These are phyloP conservation scores for Trichocladium antarcticum DNA, from an alignment of 495 filamentous ascomycete species.

Conservation along the genomic window DNA sequence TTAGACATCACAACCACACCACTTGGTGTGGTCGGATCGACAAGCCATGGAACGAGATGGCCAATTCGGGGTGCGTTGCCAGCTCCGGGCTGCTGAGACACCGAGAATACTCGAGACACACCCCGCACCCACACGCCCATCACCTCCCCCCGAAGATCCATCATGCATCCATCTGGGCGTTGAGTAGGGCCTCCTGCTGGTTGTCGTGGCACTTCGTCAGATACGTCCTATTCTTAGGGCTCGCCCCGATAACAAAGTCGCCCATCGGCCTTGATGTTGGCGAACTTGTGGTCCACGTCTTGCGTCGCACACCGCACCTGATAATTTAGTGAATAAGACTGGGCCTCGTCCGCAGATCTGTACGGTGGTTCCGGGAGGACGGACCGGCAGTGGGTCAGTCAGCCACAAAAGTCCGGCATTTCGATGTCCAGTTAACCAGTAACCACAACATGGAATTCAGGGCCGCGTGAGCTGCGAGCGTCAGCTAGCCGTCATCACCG, in stretches of 20 bases:
- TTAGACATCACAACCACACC: slow-evolving; percentile 1
- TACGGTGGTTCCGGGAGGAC: slow-evolving; percentile 20
- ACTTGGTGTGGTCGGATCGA: slow-evolving; percentile 7
- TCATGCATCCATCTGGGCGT: slow-evolving; percentile 15
- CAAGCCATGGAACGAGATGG: background rate
- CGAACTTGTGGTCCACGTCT: slow-evolving; percentile 23
- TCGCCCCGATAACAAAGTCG: slow-evolving; percentile 13
- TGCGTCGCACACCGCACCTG: slow-evolving; percentile 7
- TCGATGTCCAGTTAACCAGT: slow-evolving; percentile 11
- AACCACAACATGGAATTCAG: background rate
- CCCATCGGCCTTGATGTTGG: slow-evolving; percentile 14
- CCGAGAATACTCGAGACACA: slow-evolving; percentile 8
- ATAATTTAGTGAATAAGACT: too few species aligned
- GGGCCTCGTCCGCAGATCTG: too few species aligned
- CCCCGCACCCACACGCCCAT: background rate
- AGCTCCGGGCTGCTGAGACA: slow-evolving; percentile 11
- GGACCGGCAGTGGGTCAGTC: slow-evolving; percentile 2
- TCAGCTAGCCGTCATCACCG: too few species aligned
- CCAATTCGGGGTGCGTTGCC: slow-evolving; percentile 14
- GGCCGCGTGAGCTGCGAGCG: too few species aligned
- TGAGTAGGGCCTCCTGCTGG: slow-evolving; percentile 5
- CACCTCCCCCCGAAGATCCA: slow-evolving; percentile 19
- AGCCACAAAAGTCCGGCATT: slow-evolving; percentile 7
- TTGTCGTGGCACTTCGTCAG: slow-evolving; percentile 27
- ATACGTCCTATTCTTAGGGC: slow-evolving; percentile 25